Base-by-base conservation (phyloP, 73 alveolate species). In the Diophrys sp. region DNA sequence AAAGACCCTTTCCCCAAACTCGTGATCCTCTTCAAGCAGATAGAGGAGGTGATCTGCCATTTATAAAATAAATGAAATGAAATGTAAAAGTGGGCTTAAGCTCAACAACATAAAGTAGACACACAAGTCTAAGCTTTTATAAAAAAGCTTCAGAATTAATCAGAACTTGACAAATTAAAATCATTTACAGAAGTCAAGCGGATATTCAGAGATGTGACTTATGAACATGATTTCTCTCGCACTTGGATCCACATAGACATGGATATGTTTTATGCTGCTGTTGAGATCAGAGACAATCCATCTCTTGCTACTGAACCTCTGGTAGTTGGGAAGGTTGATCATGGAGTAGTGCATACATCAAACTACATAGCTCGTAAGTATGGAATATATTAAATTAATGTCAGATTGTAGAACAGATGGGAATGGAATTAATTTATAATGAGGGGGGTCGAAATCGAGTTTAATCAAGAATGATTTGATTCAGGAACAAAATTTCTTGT, bases 261-360 rank as follows among this genome's bases (percentile, higher is more conserved):
- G 99, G 99, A 97, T 85, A 97, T 97, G 99, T 97, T 97, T 90
- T 97, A 91, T 72, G 99, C 99, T 18, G 99, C 99, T 26, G 99
- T 97, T 24, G 99, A 97, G 83, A 89, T 97, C 54, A 90, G 97
- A 53, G 99, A 97, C 74, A 73, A 93, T 56, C 99, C 99, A 0
- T 84, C 89, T 32, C 89, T 97, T 56, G 96, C 88, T 57, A 91
- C 91, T 71, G 89, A 92, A 53, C 99, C 99, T 14, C 89, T 97
- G 70, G 99, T 99, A 24, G 97, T 97, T 0, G 99, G 99, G 33
- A 44, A 44, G 18, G 62, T 28, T 31, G 96, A 94, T 23, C 69
- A 79, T 79, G 84, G 95, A 33, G 96, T 97, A 97, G 93, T 96
- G 25, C 79, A 97, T 55, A 96, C 99, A 28, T 90, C 99, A 27